Percentiles rank a stretch among this genome's conserved stretches.
These are phyloP conservation scores for Blumeria graminis DNA, from an alignment of 2,329 filamentous ascomycete genomes.

Conservation along the genomic window DNA sequence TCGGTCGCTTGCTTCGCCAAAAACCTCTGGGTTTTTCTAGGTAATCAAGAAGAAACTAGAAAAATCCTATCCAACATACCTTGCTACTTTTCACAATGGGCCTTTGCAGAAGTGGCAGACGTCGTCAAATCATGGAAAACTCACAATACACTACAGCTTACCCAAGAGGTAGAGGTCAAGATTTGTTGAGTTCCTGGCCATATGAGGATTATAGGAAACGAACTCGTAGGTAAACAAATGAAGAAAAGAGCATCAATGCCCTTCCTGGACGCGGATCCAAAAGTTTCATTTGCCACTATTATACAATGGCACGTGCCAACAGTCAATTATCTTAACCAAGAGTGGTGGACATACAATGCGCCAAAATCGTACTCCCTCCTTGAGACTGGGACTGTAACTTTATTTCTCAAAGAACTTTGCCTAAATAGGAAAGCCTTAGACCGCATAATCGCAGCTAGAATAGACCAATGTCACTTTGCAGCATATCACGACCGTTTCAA, in stretches of 20 bases:
- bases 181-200: too few species aligned
- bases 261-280: neutral
- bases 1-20: neutral
- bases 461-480: too few species aligned
- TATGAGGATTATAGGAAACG: too few species aligned
- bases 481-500: too few species aligned
- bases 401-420: too few species aligned
- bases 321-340: too few species aligned
- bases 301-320: neutral
- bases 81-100: slow-evolving; percentile 3
- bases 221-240: too few species aligned
- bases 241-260: neutral
- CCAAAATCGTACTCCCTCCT: too few species aligned
- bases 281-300: neutral
- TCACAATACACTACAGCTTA: neutral
- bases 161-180: neutral
- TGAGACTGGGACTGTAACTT: too few species aligned
- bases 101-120: neutral
- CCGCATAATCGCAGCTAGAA: too few species aligned
- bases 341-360: too few species aligned
- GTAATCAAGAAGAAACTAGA: neutral
- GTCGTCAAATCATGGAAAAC: slow-evolving; percentile 2
- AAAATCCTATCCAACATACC: neutral
- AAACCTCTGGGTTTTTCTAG: neutral
- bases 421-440: too few species aligned